Evolutionary conservation across 225 moss, liverwort and hornwort genomes (phyloP).

Genomic region (Sphagnum tenellum): DNA sequence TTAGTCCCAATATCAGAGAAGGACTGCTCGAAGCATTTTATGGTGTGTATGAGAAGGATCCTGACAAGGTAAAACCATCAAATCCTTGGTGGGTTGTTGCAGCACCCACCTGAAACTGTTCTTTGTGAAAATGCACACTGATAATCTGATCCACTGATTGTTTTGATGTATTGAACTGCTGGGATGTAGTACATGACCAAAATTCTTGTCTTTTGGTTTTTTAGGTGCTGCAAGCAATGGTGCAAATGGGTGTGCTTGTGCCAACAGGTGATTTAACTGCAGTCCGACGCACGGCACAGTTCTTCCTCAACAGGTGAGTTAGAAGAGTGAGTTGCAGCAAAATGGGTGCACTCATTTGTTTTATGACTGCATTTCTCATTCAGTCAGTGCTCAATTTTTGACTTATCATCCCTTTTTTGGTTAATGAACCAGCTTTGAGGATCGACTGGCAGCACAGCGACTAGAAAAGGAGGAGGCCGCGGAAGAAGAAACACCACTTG

Average conservation of each 20-base stretch:
- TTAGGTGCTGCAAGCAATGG: slow-evolving; percentile 94
- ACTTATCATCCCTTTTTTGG: background rate
- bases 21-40: slow-evolving; percentile 98
- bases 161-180: too few relatives aligned
- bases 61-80: slow-evolving; percentile 60
- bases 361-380: background rate
- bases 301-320: slow-evolving; percentile 71
- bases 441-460: slow-evolving; percentile 77
- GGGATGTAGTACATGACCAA: too few relatives aligned
- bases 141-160: too few relatives aligned
- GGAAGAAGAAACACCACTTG: slow-evolving; percentile 32
- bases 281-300: slow-evolving; percentile 89
- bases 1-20: slow-evolving; percentile 90
- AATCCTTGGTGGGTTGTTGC: background rate
- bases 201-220: too few relatives aligned
- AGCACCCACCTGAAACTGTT: background rate
- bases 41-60: slow-evolving; percentile 96
- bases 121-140: too few relatives aligned
- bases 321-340: too few relatives aligned
- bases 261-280: slow-evolving; percentile 94
- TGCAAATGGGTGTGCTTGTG: slow-evolving; percentile 98
- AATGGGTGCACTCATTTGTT: background rate
- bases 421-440: slow-evolving; percentile 72
- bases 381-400: background rate
- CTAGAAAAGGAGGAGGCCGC: slow-evolving; percentile 64